Evolutionary conservation across 805 yeast genomes (phyloP), one percentile per base, ranked within the genome.

Genomic region (Geotrichum ghanense): DNA sequence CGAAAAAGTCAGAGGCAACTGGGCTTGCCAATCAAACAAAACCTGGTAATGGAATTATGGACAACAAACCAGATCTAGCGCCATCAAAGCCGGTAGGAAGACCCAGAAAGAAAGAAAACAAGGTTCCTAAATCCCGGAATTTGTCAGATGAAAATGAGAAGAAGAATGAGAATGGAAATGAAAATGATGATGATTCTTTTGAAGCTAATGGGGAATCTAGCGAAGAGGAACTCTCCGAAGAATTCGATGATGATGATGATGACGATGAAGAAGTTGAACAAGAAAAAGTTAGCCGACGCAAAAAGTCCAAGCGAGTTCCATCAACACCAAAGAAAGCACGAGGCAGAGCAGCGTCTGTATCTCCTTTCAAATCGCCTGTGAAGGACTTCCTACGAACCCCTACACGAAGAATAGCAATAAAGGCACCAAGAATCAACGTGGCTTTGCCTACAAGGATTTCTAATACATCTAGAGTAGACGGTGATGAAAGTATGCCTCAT

Each of bases 401-500:
- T 10, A 31, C 37, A n/a, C 37, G 37, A n/a, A 31, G 16, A 31
- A 31, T 31, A n/a, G 37, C 16, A 6, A 31, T 31, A 6, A 31
- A 31, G 16, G 37, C 37, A n/a, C 37, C 37, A 6, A 31, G 37
- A 12, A n/a, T 19, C 17, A 19, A 16, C 4, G 12, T 19, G 17
- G 37, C 37, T 6, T 19, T 31, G 12, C 37, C 37, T n/a, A 19
- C 37, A 31, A 31, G 16, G 14, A 16, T 19, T 7, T 12, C 7
- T 31, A 31, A 6, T 19, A n/a, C 16, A 12, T n/a, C 12, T 31
- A 12, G 16, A 31, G 14, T n/a, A n/a, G 31, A 25, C 31, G 37
- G 19, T 31, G 37, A 31, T 10, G 37, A 31, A 31, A 19, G 19
- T 5, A 42, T 57, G 1, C 62, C 63, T 1, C 58, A 58, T 21